phyloP scores from a whole-genome alignment of 352 stramenopile genomes.

The Phytophthora aleatoria region DNA sequence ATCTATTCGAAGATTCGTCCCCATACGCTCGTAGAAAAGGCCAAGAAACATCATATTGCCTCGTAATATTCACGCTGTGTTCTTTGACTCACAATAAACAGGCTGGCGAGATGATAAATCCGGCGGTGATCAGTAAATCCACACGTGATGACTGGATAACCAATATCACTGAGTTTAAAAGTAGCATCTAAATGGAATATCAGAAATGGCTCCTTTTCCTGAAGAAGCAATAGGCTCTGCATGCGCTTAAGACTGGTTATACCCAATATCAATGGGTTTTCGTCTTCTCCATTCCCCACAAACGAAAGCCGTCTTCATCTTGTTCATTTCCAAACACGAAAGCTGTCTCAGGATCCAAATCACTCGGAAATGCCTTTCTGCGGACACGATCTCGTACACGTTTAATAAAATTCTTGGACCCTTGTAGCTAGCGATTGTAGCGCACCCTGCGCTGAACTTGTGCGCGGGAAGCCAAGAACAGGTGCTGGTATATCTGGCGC shows the following conservation, averaged over 20 bases:
- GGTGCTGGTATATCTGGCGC: not conserved
- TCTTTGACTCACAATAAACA: not conserved
- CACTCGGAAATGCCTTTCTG: not conserved
- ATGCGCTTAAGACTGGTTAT: not conserved
- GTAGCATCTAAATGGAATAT: slow-evolving; percentile 6
- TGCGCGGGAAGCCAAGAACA: not conserved
- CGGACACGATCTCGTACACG: not conserved
- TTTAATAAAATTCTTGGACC: not conserved
- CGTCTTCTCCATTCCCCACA: not conserved
- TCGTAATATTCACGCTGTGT: not conserved
- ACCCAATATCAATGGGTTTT: not conserved
- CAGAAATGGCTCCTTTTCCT: not conserved
- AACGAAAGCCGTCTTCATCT: not conserved
- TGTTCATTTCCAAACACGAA: not conserved
- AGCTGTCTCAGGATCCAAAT: not conserved
- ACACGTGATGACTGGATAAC: slow-evolving; percentile 13
- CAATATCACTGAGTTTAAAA: slow-evolving; percentile 15
- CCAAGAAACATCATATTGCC: not conserved
- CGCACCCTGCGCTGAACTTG: not conserved
- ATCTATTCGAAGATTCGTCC: not conserved
- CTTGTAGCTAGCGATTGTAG: not conserved
- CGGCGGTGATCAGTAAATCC: slow-evolving; percentile 2
- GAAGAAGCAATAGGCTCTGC: not conserved
- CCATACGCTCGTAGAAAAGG: not conserved
- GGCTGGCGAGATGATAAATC: not conserved